These are phyloP conservation scores for Plasmodium berghei DNA, from an alignment of 169 alveolate genomes.

Conservation along the genomic window DNA sequence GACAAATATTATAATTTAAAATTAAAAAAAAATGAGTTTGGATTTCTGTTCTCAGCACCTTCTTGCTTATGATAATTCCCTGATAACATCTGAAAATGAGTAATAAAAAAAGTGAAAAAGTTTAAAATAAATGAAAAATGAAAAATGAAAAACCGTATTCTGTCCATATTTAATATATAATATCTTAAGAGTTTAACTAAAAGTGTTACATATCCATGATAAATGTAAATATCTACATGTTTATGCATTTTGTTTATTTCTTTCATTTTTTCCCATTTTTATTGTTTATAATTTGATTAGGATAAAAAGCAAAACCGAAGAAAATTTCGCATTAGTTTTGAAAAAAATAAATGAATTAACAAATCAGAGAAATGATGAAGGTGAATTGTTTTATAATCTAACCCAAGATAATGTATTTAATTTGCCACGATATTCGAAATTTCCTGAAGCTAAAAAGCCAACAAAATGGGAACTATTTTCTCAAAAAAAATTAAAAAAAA, in stretches of 20 bases:
- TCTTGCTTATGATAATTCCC: slow-evolving; percentile 57
- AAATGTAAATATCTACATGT: no score
- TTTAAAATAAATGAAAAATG: background rate
- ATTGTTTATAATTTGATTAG: background rate
- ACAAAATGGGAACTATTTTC: slow-evolving; percentile 58
- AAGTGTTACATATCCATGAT: no score
- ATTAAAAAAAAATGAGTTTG: slow-evolving; percentile 14
- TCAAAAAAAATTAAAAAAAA: slow-evolving; percentile 20
- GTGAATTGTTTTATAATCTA: slow-evolving; percentile 6
- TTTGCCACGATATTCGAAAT: slow-evolving; percentile 42
- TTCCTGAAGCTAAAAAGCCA: slow-evolving; percentile 35
- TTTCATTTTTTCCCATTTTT: background rate
- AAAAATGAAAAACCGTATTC: no score
- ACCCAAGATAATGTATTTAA: slow-evolving; percentile 32
- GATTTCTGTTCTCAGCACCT: slow-evolving; percentile 59
- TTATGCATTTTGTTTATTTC: background rate
- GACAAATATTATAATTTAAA: background rate
- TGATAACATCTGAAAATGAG: slow-evolving; percentile 36
- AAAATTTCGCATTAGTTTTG: slow-evolving; percentile 11
- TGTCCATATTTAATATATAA: no score
- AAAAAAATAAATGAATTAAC: slow-evolving; percentile 18
- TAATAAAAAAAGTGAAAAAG: background rate
- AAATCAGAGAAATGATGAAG: slow-evolving; percentile 14
- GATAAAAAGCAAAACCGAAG: slow-evolving; percentile 23
- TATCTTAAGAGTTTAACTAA: no score